These are phyloP conservation scores for Colletotrichum lindemuthianum DNA, from an alignment of 2,329 filamentous ascomycete genomes.

Conservation along the genomic window DNA sequence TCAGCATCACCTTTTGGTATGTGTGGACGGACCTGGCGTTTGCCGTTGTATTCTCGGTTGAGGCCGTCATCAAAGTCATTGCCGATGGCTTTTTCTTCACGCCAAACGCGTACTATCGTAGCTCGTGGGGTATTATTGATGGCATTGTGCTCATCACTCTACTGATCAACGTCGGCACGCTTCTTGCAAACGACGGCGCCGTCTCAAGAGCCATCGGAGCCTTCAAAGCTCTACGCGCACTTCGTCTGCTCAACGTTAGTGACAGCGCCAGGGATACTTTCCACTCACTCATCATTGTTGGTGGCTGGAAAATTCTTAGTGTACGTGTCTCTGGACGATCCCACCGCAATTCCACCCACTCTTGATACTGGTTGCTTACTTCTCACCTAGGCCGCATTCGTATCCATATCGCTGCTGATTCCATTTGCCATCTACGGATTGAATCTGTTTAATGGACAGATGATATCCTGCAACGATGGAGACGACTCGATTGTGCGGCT, in stretches of 20 bases:
- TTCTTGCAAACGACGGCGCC: constrained; percentile 82
- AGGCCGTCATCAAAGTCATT: constrained; percentile 91
- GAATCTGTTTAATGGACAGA: constrained; percentile 88
- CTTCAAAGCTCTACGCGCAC: constrained; percentile 93
- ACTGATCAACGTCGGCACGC: constrained; percentile 92
- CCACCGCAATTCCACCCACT: constrained; percentile 32
- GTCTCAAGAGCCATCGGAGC: constrained; percentile 93
- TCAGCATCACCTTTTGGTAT: constrained; percentile 84
- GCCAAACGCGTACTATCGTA: constrained; percentile 95
- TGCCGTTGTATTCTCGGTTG: constrained; percentile 83
- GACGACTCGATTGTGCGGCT: constrained; percentile 67
- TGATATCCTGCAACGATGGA: constrained; percentile 82
- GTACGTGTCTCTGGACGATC: constrained; percentile 55
- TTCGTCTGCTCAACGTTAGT: constrained; percentile 93
- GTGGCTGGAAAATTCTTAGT: constrained; percentile 92
- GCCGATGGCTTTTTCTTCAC: constrained; percentile 97
- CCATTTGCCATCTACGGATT: constrained; percentile 97
- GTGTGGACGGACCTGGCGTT: constrained; percentile 94
- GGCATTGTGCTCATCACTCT: constrained; percentile 90
- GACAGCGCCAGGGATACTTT: constrained; percentile 96
- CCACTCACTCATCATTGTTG: constrained; percentile 93
- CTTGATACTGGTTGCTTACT: constrained; percentile 6
- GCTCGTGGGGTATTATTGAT: constrained; percentile 97
- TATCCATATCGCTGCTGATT: constrained; percentile 92
- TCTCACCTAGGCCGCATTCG: constrained; percentile 75